Conservation (phyloP, 257 asterid genomes). For the Vinca minor region DNA sequence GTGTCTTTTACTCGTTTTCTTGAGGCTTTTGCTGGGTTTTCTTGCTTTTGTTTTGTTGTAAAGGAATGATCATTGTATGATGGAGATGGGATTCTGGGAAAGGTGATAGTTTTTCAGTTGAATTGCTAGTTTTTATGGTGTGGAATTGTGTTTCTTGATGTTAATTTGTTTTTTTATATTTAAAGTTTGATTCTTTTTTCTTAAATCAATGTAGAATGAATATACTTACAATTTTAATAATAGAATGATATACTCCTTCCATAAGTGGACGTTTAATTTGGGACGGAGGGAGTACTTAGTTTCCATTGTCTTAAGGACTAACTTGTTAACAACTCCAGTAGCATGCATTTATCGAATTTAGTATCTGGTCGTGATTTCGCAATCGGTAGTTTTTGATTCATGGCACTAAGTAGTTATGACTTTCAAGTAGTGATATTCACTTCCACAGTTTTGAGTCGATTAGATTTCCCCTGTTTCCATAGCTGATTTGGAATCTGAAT, state of each 20-base stretch:
- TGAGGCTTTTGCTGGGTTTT: no score
- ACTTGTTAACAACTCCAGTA: background rate
- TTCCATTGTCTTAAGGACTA: background rate
- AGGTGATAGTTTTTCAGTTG: conserved; percentile 5
- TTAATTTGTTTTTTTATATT: no score
- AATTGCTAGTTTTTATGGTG: conserved; percentile 9
- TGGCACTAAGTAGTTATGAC: background rate
- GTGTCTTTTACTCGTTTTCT: conserved; percentile 13
- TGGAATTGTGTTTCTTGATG: conserved; percentile 6
- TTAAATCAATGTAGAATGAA: background rate
- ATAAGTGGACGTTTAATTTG: no score
- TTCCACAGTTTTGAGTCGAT: background rate
- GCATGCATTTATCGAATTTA: background rate
- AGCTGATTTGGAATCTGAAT: background rate
- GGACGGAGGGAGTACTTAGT: no score
- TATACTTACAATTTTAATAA: no score
- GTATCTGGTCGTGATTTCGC: background rate
- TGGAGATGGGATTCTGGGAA: background rate
- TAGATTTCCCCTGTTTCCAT: no score
- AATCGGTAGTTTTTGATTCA: background rate
- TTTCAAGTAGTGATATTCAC: background rate
- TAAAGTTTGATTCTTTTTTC: conserved; percentile 1
- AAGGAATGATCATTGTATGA: conserved; percentile 30
- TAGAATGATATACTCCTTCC: no score
- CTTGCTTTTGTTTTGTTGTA: conserved; percentile 26